A percentile compares a stretch with the other conserved stretches of the same genome.
Evolutionary conservation across 495 filamentous ascomycete species (phyloP).

Genomic region (Tuber brumale): DNA sequence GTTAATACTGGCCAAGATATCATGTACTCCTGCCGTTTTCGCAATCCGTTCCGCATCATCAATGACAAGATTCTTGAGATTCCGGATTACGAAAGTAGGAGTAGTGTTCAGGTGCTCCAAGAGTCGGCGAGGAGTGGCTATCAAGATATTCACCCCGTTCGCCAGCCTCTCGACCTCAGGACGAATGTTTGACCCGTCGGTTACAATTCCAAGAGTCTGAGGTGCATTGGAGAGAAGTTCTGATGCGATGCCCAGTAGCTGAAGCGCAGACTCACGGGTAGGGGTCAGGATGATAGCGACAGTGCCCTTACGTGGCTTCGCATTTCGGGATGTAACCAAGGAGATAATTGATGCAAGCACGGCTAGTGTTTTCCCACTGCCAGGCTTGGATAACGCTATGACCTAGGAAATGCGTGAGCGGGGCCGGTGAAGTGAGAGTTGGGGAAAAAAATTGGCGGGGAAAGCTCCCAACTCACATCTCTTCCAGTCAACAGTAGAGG

Average conservation of each 20-base stretch:
- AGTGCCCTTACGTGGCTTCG: conserved; percentile 56
- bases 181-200: conserved; percentile 34
- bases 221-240: conserved; percentile 30
- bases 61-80: conserved; percentile 27
- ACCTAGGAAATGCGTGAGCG: conserved; percentile 23
- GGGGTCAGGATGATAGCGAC: conserved; percentile 54
- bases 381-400: conserved; percentile 28
- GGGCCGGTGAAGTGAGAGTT: neutral
- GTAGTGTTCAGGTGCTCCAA: conserved; percentile 36
- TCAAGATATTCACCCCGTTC: conserved; percentile 36
- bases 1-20: conserved; percentile 24
- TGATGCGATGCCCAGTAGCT: conserved; percentile 27
- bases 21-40: conserved; percentile 9
- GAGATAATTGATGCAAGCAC: conserved; percentile 32
- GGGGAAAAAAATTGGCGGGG: neutral
- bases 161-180: conserved; percentile 35
- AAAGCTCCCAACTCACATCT: conserved; percentile 29
- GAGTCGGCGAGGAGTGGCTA: conserved; percentile 35
- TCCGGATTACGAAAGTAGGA: conserved; percentile 28
- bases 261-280: conserved; percentile 34
- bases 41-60: conserved; percentile 29
- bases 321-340: conserved; percentile 25
- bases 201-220: conserved; percentile 34
- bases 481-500: conserved; percentile 28
- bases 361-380: conserved; percentile 33